phyloP scores from a whole-genome alignment of 2,329 filamentous ascomycete genomes.

The Dothideomycetes sp. region DNA sequence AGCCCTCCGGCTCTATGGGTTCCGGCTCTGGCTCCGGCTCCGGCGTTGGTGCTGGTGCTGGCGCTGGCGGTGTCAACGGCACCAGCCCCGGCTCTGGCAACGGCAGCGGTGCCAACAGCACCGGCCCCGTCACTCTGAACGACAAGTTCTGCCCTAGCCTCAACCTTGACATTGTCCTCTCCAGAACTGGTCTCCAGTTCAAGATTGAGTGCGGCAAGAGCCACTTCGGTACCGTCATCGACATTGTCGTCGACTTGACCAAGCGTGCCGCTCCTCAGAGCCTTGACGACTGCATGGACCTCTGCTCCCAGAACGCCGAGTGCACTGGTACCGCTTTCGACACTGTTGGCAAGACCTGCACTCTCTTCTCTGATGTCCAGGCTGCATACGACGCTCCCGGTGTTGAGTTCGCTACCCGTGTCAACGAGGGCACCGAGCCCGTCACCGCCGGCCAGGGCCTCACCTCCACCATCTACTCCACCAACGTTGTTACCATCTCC shows the following conservation, averaged over 20 bases:
- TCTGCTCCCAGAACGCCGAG: constrained; percentile 21
- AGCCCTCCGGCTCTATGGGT: neutral
- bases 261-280: constrained; percentile 6
- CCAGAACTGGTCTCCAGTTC: constrained; percentile 1
- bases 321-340: constrained; percentile 39
- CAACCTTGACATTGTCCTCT: constrained; percentile 7
- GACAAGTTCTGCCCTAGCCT: constrained; percentile 14
- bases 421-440: constrained; percentile 1
- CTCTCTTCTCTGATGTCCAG: constrained; percentile 11
- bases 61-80: neutral
- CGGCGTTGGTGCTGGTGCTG: neutral
- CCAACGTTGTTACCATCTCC: constrained; percentile 15
- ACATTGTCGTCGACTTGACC: constrained; percentile 3
- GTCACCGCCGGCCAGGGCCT: constrained; percentile 1
- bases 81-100: neutral
- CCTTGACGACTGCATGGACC: constrained; percentile 12
- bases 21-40: neutral
- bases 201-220: constrained; percentile 10
- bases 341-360: constrained; percentile 27
- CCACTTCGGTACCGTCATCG: constrained; percentile 12
- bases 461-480: constrained; percentile 15
- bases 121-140: neutral
- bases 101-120: neutral
- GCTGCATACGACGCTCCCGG: constrained; percentile 1
- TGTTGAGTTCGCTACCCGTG: constrained; percentile 9